phyloP scores from a whole-genome alignment of 2,329 filamentous ascomycete species.

The Didymellaceae sp. region DNA sequence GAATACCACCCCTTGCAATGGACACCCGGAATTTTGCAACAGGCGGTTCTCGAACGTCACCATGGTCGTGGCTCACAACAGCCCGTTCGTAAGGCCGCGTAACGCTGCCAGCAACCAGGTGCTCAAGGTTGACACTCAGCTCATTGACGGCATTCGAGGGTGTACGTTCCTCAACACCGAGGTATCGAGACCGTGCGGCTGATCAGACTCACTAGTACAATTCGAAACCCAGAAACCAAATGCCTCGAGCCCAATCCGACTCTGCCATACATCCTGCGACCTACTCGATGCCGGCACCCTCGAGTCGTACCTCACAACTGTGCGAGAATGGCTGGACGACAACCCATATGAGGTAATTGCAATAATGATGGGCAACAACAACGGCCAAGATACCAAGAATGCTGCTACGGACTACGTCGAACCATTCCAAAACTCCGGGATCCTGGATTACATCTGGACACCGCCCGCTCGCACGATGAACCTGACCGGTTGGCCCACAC shows the following conservation, averaged over 20 bases:
- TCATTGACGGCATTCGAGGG: slow-evolving; percentile 46
- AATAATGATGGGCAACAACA: slow-evolving; percentile 80
- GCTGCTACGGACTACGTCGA: slow-evolving; percentile 67
- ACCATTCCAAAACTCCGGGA: slow-evolving; percentile 73
- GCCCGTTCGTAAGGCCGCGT: slow-evolving; percentile 37
- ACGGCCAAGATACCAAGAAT: slow-evolving; percentile 61
- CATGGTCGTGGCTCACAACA: slow-evolving; percentile 48
- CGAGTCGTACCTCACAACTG: slow-evolving; percentile 71
- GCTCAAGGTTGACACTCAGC: slow-evolving; percentile 36
- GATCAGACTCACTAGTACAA: slow-evolving; percentile 55
- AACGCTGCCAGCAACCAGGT: slow-evolving; percentile 46
- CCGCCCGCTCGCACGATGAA: slow-evolving; percentile 75
- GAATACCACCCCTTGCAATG: slow-evolving; percentile 45
- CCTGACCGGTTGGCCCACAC: slow-evolving; percentile 80
- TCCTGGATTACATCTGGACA: slow-evolving; percentile 75
- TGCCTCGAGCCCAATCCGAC: slow-evolving; percentile 62
- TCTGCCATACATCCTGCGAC: slow-evolving; percentile 86
- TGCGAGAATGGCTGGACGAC: slow-evolving; percentile 73
- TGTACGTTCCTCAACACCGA: slow-evolving; percentile 25
- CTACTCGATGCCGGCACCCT: slow-evolving; percentile 82
- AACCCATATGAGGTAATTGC: slow-evolving; percentile 90
- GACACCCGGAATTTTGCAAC: slow-evolving; percentile 43
- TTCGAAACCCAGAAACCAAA: slow-evolving; percentile 65
- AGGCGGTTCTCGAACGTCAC: slow-evolving; percentile 45
- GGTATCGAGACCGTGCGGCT: neutral